phyloP scores from a whole-genome alignment of 2,329 filamentous ascomycete genomes.

The Paracoccidioides brasiliensis region DNA sequence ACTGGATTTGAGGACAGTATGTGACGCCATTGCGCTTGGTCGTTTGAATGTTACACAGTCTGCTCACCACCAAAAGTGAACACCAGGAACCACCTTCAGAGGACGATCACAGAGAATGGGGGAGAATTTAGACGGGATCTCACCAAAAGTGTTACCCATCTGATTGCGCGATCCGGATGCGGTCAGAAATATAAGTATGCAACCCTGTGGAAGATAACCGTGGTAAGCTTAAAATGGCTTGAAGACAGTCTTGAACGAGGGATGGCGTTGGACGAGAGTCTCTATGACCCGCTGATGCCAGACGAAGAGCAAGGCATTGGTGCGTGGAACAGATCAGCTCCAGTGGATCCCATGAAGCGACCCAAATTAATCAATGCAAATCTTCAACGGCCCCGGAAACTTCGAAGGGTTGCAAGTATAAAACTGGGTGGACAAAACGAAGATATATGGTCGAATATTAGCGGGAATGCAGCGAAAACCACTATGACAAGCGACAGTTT shows the following conservation, averaged over 20 bases:
- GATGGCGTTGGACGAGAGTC: constrained; percentile 80
- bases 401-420: constrained; percentile 76
- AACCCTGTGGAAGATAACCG: constrained; percentile 64
- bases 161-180: constrained; percentile 64
- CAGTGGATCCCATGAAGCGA: constrained; percentile 15
- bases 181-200: constrained; percentile 87
- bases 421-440: constrained; percentile 69
- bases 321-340: constrained; percentile 52
- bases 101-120: constrained; percentile 55
- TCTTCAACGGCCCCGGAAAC: constrained; percentile 56
- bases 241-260: constrained; percentile 68
- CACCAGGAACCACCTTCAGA: constrained; percentile 57
- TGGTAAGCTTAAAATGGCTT: constrained; percentile 77
- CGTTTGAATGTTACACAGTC: neutral
- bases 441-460: constrained; percentile 82
- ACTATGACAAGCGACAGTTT: constrained; percentile 7
- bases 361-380: constrained; percentile 32
- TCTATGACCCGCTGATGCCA: constrained; percentile 65
- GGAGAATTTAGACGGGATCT: constrained; percentile 80
- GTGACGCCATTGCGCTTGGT: constrained; percentile 11
- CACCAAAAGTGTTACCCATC: constrained; percentile 72
- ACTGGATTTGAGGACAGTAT: constrained; percentile 57
- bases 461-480: constrained; percentile 32
- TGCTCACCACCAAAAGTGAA: neutral
- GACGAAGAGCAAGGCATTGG: constrained; percentile 59